Percentiles rank a stretch among this genome's conserved stretches.
Conservation (phyloP, 257 asterid genomes). For the Salvia hispanica region DNA sequence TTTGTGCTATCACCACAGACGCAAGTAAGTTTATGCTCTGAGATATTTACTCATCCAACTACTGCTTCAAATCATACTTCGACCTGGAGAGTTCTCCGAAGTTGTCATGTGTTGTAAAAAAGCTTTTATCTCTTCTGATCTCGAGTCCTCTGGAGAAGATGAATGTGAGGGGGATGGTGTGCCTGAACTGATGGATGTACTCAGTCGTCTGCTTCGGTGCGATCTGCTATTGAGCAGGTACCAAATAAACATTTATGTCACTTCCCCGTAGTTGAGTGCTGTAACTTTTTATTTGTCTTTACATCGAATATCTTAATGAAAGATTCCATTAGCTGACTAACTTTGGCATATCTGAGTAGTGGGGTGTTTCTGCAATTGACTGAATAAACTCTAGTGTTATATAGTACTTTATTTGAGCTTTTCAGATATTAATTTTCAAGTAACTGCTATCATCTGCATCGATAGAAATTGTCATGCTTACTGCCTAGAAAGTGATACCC, state of each 20-base stretch:
- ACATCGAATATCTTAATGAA: background rate
- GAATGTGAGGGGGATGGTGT: slow-evolving; percentile 64
- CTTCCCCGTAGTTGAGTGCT: slow-evolving; percentile 7
- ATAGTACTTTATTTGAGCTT: no score
- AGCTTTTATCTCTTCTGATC: slow-evolving; percentile 68
- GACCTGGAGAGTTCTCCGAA: slow-evolving; percentile 85
- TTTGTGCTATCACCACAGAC: slow-evolving; percentile 49
- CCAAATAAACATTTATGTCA: slow-evolving; percentile 14
- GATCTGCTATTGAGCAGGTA: slow-evolving; percentile 92
- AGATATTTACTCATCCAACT: slow-evolving; percentile 86
- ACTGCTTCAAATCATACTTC: slow-evolving; percentile 88
- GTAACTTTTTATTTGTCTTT: slow-evolving; percentile 10
- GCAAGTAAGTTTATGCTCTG: slow-evolving; percentile 70
- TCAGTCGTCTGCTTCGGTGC: slow-evolving; percentile 86
- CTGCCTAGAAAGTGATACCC: no score
- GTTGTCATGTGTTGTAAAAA: slow-evolving; percentile 83
- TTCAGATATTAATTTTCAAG: no score
- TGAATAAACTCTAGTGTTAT: no score
- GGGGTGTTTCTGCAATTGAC: no score
- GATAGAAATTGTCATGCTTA: no score
- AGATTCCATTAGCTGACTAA: background rate
- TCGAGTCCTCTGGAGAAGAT: slow-evolving; percentile 73
- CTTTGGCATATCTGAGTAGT: background rate
- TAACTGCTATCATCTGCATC: no score
- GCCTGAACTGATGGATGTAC: slow-evolving; percentile 84